A percentile compares a stretch with the other conserved stretches of the same genome.
Conservation (phyloP, 805 yeast genomes). For the Priceomyces carsonii region DNA sequence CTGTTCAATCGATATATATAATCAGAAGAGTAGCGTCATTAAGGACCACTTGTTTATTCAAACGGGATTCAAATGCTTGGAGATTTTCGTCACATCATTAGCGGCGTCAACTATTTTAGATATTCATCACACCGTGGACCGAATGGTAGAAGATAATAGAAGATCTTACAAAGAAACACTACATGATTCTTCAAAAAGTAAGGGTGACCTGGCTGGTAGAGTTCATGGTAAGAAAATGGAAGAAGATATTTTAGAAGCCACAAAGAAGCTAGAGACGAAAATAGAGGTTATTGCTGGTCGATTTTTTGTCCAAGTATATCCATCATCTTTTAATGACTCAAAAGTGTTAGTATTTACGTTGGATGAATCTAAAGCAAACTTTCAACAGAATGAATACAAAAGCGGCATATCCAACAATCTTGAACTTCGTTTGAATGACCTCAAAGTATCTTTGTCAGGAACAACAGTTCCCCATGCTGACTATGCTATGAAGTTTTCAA, state of each 20-base stretch:
- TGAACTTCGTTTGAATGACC: slow-evolving; percentile 59
- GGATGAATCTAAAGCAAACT: slow-evolving; percentile 54
- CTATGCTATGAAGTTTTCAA: slow-evolving; percentile 42
- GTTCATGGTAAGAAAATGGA: slow-evolving; percentile 6
- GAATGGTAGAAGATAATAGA: slow-evolving; percentile 73
- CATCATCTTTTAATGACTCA: slow-evolving; percentile 76
- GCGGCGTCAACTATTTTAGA: slow-evolving; percentile 84
- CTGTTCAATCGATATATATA: slow-evolving; percentile 58
- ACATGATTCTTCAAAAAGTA: slow-evolving; percentile 48
- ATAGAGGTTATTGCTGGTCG: slow-evolving; percentile 61
- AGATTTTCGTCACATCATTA: slow-evolving; percentile 74
- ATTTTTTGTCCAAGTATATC: slow-evolving; percentile 68
- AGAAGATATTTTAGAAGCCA: slow-evolving; percentile 27
- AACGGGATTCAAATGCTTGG: slow-evolving; percentile 50
- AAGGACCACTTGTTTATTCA: slow-evolving; percentile 64
- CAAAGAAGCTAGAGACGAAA: slow-evolving; percentile 60
- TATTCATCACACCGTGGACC: slow-evolving; percentile 64
- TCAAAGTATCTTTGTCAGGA: slow-evolving; percentile 67
- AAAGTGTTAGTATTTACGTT: slow-evolving; percentile 68
- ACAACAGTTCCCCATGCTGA: slow-evolving; percentile 54
- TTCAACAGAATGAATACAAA: slow-evolving; percentile 48
- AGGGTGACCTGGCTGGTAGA: slow-evolving; percentile 4
- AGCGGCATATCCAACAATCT: slow-evolving; percentile 55
- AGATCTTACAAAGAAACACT: slow-evolving; percentile 76
- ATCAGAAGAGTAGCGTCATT: slow-evolving; percentile 57